Percentiles rank a stretch among this genome's conserved stretches.
These are phyloP conservation scores for Cladosporium halotolerans DNA, from an alignment of 2,329 filamentous ascomycete genomes.

Conservation along the genomic window DNA sequence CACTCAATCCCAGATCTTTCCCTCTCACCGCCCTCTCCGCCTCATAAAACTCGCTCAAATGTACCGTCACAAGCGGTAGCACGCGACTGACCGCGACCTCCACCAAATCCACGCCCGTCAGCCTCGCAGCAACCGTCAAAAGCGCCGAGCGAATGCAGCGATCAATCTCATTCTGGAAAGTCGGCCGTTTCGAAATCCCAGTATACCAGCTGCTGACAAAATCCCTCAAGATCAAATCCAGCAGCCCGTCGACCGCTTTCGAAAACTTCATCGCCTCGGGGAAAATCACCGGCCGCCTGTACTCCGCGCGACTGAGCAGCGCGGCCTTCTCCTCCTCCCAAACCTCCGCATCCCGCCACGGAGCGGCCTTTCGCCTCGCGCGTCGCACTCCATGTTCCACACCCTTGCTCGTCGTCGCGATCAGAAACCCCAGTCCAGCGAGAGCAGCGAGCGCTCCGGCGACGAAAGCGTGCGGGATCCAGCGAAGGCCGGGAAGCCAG, in stretches of 20 bases:
- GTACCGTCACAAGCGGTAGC: conserved; percentile 79
- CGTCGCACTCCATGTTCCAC: conserved; percentile 14
- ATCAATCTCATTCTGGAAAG: conserved; percentile 84
- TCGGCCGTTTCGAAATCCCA: conserved; percentile 71
- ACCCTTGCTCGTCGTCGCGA: conserved; percentile 57
- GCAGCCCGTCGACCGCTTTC: conserved; percentile 68
- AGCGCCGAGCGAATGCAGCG: conserved; percentile 68
- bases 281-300: conserved; percentile 65
- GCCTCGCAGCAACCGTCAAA: conserved; percentile 61
- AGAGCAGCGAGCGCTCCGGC: conserved; percentile 56
- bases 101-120: conserved; percentile 73
- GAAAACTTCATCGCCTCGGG: conserved; percentile 72
- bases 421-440: conserved; percentile 50
- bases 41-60: conserved; percentile 84
- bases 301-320: conserved; percentile 59
- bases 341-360: conserved; percentile 29
- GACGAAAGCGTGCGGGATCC: conserved; percentile 77
- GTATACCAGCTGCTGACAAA: conserved; percentile 87
- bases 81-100: conserved; percentile 75
- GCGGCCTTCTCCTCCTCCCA: conserved; percentile 68
- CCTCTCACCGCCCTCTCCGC: conserved; percentile 84
- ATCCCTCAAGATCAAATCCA: conserved; percentile 71
- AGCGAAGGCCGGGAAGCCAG: conserved; percentile 77
- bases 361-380: not conserved
- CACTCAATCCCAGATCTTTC: conserved; percentile 75